phyloP scores from a whole-genome alignment of 345 rosid species.

The Citrus reticulata region DNA sequence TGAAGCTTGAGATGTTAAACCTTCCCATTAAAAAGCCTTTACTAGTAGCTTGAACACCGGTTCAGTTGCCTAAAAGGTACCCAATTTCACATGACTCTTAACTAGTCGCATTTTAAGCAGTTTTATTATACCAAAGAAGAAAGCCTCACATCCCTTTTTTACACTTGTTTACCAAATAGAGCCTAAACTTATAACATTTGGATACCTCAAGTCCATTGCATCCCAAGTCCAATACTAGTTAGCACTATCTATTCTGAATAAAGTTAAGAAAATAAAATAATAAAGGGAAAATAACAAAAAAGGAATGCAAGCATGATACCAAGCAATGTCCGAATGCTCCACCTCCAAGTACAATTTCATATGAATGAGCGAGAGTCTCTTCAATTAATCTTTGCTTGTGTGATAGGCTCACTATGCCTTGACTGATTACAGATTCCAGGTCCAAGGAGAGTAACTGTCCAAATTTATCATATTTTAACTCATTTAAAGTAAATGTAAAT shows the following conservation, averaged over 20 bases:
- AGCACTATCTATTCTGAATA: too few species aligned
- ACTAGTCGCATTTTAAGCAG: neutral
- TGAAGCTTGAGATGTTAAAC: neutral
- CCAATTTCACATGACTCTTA: neutral
- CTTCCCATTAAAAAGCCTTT: neutral
- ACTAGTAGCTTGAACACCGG: neutral
- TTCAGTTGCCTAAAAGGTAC: neutral
- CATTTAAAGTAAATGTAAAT: neutral
- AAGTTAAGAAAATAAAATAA: neutral
- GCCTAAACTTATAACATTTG: neutral
- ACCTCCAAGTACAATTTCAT: constrained; percentile 57
- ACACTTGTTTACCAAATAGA: neutral
- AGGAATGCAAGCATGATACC: constrained; percentile 20
- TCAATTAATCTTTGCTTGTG: constrained; percentile 53
- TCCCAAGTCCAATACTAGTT: neutral
- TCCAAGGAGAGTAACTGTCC: constrained; percentile 57
- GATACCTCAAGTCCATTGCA: neutral
- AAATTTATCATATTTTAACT: neutral
- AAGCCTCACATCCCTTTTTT: neutral
- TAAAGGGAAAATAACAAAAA: neutral
- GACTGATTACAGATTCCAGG: constrained; percentile 41
- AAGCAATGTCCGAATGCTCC: constrained; percentile 61
- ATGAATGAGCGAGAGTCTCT: constrained; percentile 41
- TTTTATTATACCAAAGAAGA: neutral
- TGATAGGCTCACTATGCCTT: constrained; percentile 50